Conservation (phyloP, 2,329 filamentous ascomycete species). For the Orbilia ellipsospora region DNA sequence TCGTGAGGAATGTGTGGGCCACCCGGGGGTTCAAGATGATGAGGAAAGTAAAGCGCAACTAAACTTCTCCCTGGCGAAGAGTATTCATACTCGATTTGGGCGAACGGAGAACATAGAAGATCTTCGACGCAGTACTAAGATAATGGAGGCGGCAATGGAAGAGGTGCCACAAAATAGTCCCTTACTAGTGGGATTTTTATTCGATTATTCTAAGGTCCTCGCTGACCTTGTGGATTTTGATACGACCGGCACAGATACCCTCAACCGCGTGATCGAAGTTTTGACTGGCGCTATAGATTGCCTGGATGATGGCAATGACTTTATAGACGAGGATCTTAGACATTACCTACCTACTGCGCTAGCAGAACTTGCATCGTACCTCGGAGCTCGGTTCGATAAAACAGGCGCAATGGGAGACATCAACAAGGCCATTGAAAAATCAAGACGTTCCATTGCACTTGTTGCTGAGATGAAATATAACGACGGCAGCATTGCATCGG, state of each 20-base stretch:
- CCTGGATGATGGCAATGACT: background rate
- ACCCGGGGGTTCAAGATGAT: background rate
- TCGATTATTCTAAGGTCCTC: background rate
- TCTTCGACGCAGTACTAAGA: constrained; percentile 3
- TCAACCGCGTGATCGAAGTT: constrained; percentile 8
- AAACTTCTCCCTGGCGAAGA: constrained; percentile 1
- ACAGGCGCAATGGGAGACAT: constrained; percentile 2
- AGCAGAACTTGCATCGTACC: constrained; percentile 6
- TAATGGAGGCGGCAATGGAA: constrained; percentile 15
- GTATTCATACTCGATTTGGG: constrained; percentile 3
- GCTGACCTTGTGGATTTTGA: background rate
- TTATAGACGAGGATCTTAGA: constrained; percentile 9
- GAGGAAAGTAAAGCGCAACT: background rate
- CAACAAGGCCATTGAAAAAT: background rate
- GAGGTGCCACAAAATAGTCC: constrained; percentile 3
- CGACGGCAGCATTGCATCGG: background rate
- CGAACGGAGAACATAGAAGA: constrained; percentile 1
- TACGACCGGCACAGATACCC: background rate
- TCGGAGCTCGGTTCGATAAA: background rate
- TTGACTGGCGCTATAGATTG: constrained; percentile 6
- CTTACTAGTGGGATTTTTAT: background rate
- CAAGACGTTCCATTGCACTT: background rate
- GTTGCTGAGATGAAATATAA: background rate
- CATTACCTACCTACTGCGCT: background rate
- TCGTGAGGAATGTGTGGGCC: background rate